phyloP scores from a whole-genome alignment of 169 alveolate genomes.

The Plasmodium vinckei region DNA sequence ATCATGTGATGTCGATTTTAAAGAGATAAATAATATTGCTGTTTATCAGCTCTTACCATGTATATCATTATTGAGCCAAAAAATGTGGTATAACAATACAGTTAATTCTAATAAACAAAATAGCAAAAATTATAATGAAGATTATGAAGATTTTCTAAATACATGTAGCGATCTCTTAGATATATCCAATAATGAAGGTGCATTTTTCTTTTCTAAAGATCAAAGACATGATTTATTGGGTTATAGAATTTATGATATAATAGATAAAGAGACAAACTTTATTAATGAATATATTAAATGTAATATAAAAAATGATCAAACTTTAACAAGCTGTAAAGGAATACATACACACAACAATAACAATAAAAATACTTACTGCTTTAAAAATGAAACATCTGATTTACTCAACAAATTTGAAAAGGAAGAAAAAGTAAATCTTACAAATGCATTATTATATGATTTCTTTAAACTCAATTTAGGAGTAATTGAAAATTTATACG shows the following conservation, averaged over 20 bases:
- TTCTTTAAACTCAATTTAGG: slow-evolving; percentile 65
- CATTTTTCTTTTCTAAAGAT: slow-evolving; percentile 37
- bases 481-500: slow-evolving; percentile 53
- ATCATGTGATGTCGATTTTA: slow-evolving; percentile 66
- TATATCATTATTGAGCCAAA: slow-evolving; percentile 7
- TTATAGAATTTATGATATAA: slow-evolving; percentile 40
- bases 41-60: slow-evolving; percentile 38
- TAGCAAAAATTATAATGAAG: neutral
- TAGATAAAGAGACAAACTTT: slow-evolving; percentile 2
- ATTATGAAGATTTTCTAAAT: neutral
- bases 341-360: neutral
- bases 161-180: neutral
- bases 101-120: neutral
- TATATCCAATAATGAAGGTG: slow-evolving; percentile 7
- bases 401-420: slow-evolving; percentile 27
- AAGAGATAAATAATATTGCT: slow-evolving; percentile 26
- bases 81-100: neutral
- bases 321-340: neutral
- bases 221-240: slow-evolving; percentile 45
- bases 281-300: neutral
- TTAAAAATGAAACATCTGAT: slow-evolving; percentile 12
- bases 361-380: neutral
- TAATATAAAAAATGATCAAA: neutral
- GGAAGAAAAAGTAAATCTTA: slow-evolving; percentile 36
- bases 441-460: slow-evolving; percentile 23